Percentiles rank a stretch among this genome's conserved stretches.
These are phyloP conservation scores for Metarhizium anisopliae DNA, from an alignment of 2,329 filamentous ascomycete genomes.

Conservation along the genomic window DNA sequence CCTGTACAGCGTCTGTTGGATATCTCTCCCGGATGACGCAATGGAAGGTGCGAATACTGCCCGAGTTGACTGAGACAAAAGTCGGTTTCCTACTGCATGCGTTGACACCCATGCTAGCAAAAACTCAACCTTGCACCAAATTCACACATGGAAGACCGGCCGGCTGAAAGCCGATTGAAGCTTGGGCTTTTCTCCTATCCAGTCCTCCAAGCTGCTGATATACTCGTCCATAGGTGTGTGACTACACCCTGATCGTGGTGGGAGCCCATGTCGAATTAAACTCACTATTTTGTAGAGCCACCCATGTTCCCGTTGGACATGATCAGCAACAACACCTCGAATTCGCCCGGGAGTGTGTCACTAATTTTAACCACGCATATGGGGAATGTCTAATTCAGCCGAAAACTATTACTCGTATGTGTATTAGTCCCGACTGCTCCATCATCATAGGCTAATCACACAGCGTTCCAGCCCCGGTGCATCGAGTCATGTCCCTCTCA, in stretches of 20 bases:
- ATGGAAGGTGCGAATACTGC: slow-evolving; percentile 64
- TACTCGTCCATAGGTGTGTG: slow-evolving; percentile 67
- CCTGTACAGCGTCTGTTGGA: slow-evolving; percentile 83
- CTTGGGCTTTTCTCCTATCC: slow-evolving; percentile 93
- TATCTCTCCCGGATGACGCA: slow-evolving; percentile 98
- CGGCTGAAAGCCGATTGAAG: slow-evolving; percentile 56
- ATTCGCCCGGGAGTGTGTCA: slow-evolving; percentile 78
- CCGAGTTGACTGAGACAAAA: background rate
- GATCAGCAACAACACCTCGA: slow-evolving; percentile 93
- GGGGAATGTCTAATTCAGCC: slow-evolving; percentile 56
- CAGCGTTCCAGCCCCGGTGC: slow-evolving; percentile 56
- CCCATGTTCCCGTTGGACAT: slow-evolving; percentile 93
- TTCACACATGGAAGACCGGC: slow-evolving; percentile 47
- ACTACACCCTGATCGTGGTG: background rate
- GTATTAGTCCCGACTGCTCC: background rate
- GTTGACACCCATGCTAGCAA: slow-evolving; percentile 39
- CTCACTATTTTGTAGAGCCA: slow-evolving; percentile 47
- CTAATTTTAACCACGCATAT: slow-evolving; percentile 75
- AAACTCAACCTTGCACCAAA: slow-evolving; percentile 60
- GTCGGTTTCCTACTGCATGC: background rate
- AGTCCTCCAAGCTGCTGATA: slow-evolving; percentile 89
- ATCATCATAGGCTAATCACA: background rate
- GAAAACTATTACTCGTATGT: slow-evolving; percentile 60
- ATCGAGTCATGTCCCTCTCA: slow-evolving; percentile 82
- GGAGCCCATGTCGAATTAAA: background rate